Conservation (phyloP, 495 filamentous ascomycete genomes). For the Aspergillus carlsbadensis region DNA sequence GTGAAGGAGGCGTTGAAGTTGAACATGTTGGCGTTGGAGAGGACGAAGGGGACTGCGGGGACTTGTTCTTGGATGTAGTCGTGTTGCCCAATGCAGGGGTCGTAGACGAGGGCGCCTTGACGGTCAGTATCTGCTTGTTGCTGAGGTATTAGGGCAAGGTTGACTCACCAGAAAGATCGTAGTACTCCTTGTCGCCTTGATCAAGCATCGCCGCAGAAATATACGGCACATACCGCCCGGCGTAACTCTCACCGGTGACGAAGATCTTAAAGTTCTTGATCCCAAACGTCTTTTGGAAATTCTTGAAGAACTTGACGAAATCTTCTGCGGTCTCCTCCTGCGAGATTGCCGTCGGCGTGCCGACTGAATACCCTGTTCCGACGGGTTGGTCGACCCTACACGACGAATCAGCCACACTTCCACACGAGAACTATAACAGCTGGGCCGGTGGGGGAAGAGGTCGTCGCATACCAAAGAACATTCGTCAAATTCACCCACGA, state of each 20-base stretch:
- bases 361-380: slow-evolving; percentile 56
- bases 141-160: background rate
- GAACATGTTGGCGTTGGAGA: slow-evolving; percentile 54
- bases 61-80: slow-evolving; percentile 41
- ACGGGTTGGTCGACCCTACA: slow-evolving; percentile 56
- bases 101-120: slow-evolving; percentile 43
- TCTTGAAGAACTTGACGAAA: slow-evolving; percentile 64
- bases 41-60: slow-evolving; percentile 47
- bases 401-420: background rate
- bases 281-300: slow-evolving; percentile 59
- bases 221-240: slow-evolving; percentile 55
- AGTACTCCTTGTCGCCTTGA: slow-evolving; percentile 47
- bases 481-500: slow-evolving; percentile 68
- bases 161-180: slow-evolving; percentile 28
- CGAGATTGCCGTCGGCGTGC: slow-evolving; percentile 50
- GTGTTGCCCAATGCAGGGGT: slow-evolving; percentile 43
- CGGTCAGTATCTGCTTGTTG: background rate
- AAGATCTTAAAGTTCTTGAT: slow-evolving; percentile 62
- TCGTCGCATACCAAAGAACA: slow-evolving; percentile 49
- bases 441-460: background rate
- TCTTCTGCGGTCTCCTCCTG: slow-evolving; percentile 57
- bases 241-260: slow-evolving; percentile 62
- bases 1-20: slow-evolving; percentile 56
- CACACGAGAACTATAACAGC: background rate
- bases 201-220: slow-evolving; percentile 54